A percentile compares a stretch with the other conserved stretches of the same genome.
Evolutionary conservation across 2,329 filamentous ascomycete genomes (phyloP).

Genomic region (Thielaviopsis populi): DNA sequence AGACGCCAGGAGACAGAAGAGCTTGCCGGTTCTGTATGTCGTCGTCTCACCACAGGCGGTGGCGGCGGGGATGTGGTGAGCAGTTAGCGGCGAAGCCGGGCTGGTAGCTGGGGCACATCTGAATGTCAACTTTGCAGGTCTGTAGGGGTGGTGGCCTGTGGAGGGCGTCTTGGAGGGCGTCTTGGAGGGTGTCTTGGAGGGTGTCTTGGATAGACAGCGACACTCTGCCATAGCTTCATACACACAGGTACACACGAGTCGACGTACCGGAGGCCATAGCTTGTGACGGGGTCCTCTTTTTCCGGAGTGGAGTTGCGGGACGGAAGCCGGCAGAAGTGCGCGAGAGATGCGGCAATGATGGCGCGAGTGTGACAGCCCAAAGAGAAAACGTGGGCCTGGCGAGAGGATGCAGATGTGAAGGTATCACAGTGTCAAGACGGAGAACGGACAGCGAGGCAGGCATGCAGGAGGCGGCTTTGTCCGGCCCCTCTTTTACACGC

Average conservation of each 20-base stretch:
- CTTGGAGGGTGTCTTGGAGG: background rate
- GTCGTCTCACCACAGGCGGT: constrained; percentile 4
- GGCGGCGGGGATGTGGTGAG: constrained; percentile 9
- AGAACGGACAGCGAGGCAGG: background rate
- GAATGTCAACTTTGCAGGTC: background rate
- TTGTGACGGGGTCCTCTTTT: background rate
- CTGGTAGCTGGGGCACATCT: background rate
- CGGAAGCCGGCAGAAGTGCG: background rate
- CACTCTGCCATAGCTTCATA: background rate
- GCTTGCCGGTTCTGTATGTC: constrained; percentile 13
- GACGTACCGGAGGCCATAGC: constrained; percentile 1
- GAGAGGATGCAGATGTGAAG: background rate
- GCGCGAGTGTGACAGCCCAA: background rate
- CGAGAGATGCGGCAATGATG: background rate
- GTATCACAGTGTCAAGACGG: background rate
- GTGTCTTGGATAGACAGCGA: background rate
- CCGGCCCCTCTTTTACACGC: background rate
- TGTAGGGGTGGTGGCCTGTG: too few relatives aligned
- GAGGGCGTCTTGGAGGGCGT: too few relatives aligned
- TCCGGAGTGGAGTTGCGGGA: background rate
- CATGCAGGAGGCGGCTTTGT: background rate
- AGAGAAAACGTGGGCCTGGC: background rate
- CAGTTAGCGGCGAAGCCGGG: background rate
- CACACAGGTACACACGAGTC: background rate
- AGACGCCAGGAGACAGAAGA: background rate